phyloP scores from a whole-genome alignment of 2,329 filamentous ascomycete species.

The Fusarium brachygibbosum region DNA sequence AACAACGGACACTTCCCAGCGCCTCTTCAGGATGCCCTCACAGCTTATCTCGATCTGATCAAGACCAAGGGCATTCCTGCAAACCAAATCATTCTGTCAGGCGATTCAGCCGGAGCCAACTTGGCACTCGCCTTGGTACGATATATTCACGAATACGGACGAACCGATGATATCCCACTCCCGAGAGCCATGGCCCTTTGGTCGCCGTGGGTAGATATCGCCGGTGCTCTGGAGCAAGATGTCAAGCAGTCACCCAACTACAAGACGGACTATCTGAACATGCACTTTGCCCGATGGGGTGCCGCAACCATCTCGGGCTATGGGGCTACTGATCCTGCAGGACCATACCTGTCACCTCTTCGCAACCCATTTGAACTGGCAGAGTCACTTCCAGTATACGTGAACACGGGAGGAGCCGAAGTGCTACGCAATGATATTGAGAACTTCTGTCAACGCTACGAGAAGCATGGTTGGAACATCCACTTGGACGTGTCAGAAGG shows the following conservation, averaged over 20 bases:
- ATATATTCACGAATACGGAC: slow-evolving; percentile 38
- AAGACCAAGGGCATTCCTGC: slow-evolving; percentile 29
- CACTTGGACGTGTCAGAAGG: slow-evolving; percentile 30
- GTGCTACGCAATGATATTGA: slow-evolving; percentile 39
- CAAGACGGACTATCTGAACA: slow-evolving; percentile 43
- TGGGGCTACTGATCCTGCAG: slow-evolving; percentile 25
- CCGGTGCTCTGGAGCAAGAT: slow-evolving; percentile 37
- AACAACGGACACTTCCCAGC: slow-evolving; percentile 37
- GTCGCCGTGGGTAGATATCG: slow-evolving; percentile 43
- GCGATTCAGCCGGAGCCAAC: slow-evolving; percentile 42
- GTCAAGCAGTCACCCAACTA: slow-evolving; percentile 34
- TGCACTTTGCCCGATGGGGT: slow-evolving; percentile 38
- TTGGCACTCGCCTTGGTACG: slow-evolving; percentile 34
- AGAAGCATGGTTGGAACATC: slow-evolving; percentile 34
- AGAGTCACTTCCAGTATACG: slow-evolving; percentile 23
- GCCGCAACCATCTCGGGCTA: slow-evolving; percentile 34
- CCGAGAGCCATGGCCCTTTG: slow-evolving; percentile 38
- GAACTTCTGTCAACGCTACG: slow-evolving; percentile 32
- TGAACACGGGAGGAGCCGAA: slow-evolving; percentile 37
- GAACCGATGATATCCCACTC: slow-evolving; percentile 27
- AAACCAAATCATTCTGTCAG: slow-evolving; percentile 33
- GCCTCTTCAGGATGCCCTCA: slow-evolving; percentile 41
- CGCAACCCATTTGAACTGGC: slow-evolving; percentile 34
- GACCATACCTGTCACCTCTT: slow-evolving; percentile 38
- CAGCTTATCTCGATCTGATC: slow-evolving; percentile 30